Evolutionary conservation across 2,329 filamentous ascomycete genomes (phyloP).

Genomic region (Cladophialophora bantiana): DNA sequence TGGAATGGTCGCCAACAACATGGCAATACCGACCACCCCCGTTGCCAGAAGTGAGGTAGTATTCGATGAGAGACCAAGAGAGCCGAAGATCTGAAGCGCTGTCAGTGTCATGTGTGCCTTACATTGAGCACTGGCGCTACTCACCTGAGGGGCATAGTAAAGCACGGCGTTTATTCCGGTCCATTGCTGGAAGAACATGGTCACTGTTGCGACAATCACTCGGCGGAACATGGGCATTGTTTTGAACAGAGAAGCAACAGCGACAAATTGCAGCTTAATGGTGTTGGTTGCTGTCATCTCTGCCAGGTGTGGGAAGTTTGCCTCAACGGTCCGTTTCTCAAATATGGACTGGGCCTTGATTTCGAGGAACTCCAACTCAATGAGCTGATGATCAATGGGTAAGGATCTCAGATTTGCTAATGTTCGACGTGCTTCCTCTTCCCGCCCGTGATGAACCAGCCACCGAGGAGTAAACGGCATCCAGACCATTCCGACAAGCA

Average conservation of each 20-base stretch:
- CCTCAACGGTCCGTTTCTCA: conserved; percentile 73
- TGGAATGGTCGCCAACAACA: conserved; percentile 51
- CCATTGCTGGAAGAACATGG: conserved; percentile 56
- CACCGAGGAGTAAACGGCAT: conserved; percentile 65
- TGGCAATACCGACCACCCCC: conserved; percentile 51
- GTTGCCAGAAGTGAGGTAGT: conserved; percentile 50
- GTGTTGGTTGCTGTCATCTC: conserved; percentile 67
- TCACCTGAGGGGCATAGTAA: conserved; percentile 47
- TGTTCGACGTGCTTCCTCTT: conserved; percentile 69
- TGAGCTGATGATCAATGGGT: conserved; percentile 31
- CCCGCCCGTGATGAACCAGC: conserved; percentile 74
- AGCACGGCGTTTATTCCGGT: conserved; percentile 57
- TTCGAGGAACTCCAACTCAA: conserved; percentile 71
- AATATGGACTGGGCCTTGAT: conserved; percentile 81
- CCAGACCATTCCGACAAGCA: conserved; percentile 49
- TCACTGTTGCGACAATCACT: conserved; percentile 47
- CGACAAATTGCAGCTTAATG: conserved; percentile 69
- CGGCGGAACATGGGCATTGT: conserved; percentile 55
- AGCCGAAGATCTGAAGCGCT: conserved; percentile 46
- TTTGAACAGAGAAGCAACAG: conserved; percentile 48
- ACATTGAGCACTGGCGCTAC: not conserved
- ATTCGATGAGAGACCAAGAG: conserved; percentile 46
- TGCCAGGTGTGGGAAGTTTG: conserved; percentile 70
- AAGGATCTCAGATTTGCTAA: conserved; percentile 69
- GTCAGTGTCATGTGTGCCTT: not conserved